Conservation (phyloP, 202 grass and related monocot species). For the Panicum virgatum region DNA sequence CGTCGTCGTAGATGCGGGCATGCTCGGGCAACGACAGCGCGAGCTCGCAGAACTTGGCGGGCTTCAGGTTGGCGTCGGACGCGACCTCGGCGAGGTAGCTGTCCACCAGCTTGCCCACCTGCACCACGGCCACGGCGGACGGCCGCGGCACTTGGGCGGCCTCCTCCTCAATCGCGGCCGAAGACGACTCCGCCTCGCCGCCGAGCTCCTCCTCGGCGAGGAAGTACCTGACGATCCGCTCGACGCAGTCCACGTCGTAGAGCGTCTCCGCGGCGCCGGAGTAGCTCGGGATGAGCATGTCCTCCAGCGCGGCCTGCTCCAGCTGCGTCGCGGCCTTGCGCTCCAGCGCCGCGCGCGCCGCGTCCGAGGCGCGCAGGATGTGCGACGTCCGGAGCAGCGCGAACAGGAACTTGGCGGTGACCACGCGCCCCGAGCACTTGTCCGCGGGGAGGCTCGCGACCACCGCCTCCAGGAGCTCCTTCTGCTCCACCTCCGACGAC, state of each 20-base stretch:
- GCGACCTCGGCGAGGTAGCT: slow-evolving; percentile 88
- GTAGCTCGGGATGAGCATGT: slow-evolving; percentile 86
- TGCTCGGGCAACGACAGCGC: slow-evolving; percentile 73
- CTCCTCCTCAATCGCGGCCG: slow-evolving; percentile 16
- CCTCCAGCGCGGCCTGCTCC: slow-evolving; percentile 69
- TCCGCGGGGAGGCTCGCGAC: slow-evolving; percentile 53
- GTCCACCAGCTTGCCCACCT: slow-evolving; percentile 84
- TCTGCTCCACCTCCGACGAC: slow-evolving; percentile 72
- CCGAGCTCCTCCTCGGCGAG: slow-evolving; percentile 33
- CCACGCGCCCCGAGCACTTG: slow-evolving; percentile 52
- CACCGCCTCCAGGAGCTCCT: slow-evolving; percentile 82
- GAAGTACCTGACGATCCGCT: slow-evolving; percentile 71
- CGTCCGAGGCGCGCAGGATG: slow-evolving; percentile 68
- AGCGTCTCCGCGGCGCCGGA: slow-evolving; percentile 72
- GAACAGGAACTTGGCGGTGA: slow-evolving; percentile 72
- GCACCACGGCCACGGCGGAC: slow-evolving; percentile 42
- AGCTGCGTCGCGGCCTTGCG: slow-evolving; percentile 71
- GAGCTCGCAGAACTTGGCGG: slow-evolving; percentile 70
- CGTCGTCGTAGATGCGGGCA: slow-evolving; percentile 78
- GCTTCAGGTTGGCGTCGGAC: slow-evolving; percentile 80
- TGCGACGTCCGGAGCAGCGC: slow-evolving; percentile 73
- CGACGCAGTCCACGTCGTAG: slow-evolving; percentile 88
- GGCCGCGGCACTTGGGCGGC: slow-evolving; percentile 15
- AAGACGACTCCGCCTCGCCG: slow-evolving; percentile 16
- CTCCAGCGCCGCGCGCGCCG: slow-evolving; percentile 51